Base-by-base conservation (phyloP, 208 protist species). In the Trypanosoma theileri region DNA sequence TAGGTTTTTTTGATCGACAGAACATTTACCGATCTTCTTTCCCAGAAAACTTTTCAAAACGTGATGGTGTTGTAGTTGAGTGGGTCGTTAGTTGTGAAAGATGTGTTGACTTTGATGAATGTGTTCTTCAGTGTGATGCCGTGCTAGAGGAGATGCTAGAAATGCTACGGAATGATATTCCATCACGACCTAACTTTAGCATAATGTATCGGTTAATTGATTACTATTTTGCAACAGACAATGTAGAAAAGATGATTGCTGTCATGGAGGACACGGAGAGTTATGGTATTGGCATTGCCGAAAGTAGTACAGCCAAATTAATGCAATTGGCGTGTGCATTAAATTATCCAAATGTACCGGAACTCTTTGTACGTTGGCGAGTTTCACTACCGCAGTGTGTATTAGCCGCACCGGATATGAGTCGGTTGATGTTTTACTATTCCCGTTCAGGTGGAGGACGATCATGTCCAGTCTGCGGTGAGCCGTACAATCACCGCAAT, bases 161-260 rank as follows among this genome's bases (percentile, higher is more conserved):
- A 53, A 73, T 78, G 69, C 75, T 94, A 50, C 80, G 80, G 3
- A 66, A 87, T 12, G 79, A 92, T 61, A 83, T 94, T 16, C 88
- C 88, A 4, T 87, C 82, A 0, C 73, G 88, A 12, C 88, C 88
- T 14, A 86, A 81, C 53, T 96, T 96, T 71, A 91, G 85, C 55
- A 67, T 96, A 24, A 79, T 91, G 69, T 94, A 88, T 71, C 88
- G 91, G 58, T 79, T 96, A 52, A 84, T 89, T 19, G 91, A 96
- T 69, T 96, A 96, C 79, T 96, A 94, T 81, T 96, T 96, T 64
- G 85, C 91, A 56, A 89, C 88, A 19, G 91, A 96, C 65, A 96
- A 96, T 75, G 79, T 94, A 40, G 82, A 94, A 45, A 96, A 96
- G 80, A 88, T 96, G 84, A 78, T 96, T 22, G 88, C 91, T 9